Evolutionary conservation across 805 yeast species (phyloP).

Genomic region (Cyberlindnera galapagoensis): DNA sequence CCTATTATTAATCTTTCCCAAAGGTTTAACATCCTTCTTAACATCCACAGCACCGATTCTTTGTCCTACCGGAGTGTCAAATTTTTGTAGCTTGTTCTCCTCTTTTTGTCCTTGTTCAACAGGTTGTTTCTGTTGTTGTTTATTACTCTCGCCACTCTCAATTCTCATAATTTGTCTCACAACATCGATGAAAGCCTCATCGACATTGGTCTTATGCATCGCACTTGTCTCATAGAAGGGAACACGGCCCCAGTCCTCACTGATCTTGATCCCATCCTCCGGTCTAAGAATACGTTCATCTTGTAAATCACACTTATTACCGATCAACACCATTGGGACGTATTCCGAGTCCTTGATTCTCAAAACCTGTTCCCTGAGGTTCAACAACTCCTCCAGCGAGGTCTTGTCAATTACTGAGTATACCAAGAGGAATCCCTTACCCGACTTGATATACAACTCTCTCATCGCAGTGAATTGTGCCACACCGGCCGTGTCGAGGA

Average conservation of each 20-base stretch:
- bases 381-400: conserved; percentile 71
- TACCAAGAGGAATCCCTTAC: conserved; percentile 84
- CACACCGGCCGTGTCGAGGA: conserved; percentile 88
- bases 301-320: conserved; percentile 82
- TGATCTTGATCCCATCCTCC: conserved; percentile 76
- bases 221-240: conserved; percentile 95
- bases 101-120: conserved; percentile 3
- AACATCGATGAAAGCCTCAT: conserved; percentile 82
- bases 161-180: conserved; percentile 85
- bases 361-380: conserved; percentile 76
- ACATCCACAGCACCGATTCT: neutral
- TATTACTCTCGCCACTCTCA: conserved; percentile 31
- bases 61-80: too few relatives aligned
- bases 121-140: conserved; percentile 1
- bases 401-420: conserved; percentile 76
- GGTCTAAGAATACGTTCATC: conserved; percentile 70
- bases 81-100: conserved; percentile 1
- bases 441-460: conserved; percentile 79
- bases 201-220: conserved; percentile 82
- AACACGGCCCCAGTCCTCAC: conserved; percentile 78
- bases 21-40: conserved; percentile 14
- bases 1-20: conserved; percentile 9
- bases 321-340: conserved; percentile 87
- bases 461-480: conserved; percentile 97
- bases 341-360: conserved; percentile 69